Base-by-base conservation (phyloP, 345 rosid genomes). In the Nasturtium officinale region DNA sequence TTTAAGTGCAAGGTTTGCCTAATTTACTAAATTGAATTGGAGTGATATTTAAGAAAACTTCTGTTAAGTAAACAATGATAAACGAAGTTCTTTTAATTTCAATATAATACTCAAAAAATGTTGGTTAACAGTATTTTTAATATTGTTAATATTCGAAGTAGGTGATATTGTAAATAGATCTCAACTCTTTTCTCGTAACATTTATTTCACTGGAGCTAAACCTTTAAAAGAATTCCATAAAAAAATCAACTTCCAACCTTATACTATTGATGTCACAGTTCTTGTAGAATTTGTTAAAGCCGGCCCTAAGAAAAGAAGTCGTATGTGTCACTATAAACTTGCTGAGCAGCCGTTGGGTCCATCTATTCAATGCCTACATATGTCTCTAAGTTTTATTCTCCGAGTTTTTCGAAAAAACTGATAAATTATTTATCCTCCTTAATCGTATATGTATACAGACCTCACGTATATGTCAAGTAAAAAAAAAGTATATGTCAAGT, bases 291-390 rank as follows among this genome's bases (percentile, higher is more conserved):
- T 9, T 37, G 50, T 55, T 37, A 10, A 23, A 67, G 71, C 12
- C 50, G 50, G 37, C 50, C 50, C 25, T 52, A 52, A 16, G 50
- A 37, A 52, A 59, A 35, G 59, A 67, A 37, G 71, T 52, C 71
- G 59, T 21, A 52, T 52, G 37, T 52, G 48, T 66, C 48, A 21
- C 15, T 51, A 52, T 51, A 51, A 66, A 35, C 23, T 65, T 51
- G 21, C 70, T 9, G 33, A 13, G 59, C 45, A 35, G 23, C 58
- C 46, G 45, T 38, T 48, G 46, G 71, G 35, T 66, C 46, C 48
- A 23, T 40, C 45, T 40, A 12, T 12, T 40, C 45, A 40, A 40
- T n/a, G 5, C 5, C n/a, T 40, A 40, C 6, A 40, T 12, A 40
- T 12, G 45, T 5, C 6, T 40, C n/a, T 40, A 15, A 3, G 45